A percentile compares a stretch with the other conserved stretches of the same genome.
Conservation (phyloP, 257 asterid species). For the Ophiorrhiza pumila region DNA sequence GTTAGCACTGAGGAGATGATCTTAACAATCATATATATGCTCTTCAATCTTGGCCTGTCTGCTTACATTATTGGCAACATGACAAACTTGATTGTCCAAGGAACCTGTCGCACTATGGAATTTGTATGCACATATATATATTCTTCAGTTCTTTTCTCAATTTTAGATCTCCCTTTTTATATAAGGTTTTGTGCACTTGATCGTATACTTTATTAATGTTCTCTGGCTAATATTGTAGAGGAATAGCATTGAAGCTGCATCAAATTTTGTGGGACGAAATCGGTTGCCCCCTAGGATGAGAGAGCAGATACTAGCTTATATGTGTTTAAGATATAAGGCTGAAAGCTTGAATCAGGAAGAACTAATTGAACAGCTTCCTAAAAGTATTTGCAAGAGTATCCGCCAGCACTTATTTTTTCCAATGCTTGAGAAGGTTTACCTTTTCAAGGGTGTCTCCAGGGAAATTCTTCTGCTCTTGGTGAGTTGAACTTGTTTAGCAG, state of each 20-base stretch:
- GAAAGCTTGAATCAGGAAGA: slow-evolving; percentile 83
- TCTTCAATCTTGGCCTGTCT: slow-evolving; percentile 75
- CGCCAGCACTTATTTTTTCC: slow-evolving; percentile 79
- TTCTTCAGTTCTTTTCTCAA: not conserved
- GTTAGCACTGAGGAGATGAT: slow-evolving; percentile 73
- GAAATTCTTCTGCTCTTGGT: slow-evolving; percentile 65
- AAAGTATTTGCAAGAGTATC: slow-evolving; percentile 65
- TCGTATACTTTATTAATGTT: not conserved
- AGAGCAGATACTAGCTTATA: slow-evolving; percentile 77
- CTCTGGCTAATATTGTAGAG: slow-evolving; percentile 40
- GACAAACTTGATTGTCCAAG: slow-evolving; percentile 91
- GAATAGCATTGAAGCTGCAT: slow-evolving; percentile 78
- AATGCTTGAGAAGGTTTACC: slow-evolving; percentile 59
- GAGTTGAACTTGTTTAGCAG: slow-evolving; percentile 8
- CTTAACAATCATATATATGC: slow-evolving; percentile 69
- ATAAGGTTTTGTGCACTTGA: not conserved
- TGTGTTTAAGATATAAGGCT: slow-evolving; percentile 81
- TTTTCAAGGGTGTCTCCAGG: slow-evolving; percentile 66
- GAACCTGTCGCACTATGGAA: slow-evolving; percentile 96
- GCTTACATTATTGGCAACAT: slow-evolving; percentile 93
- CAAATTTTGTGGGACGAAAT: slow-evolving; percentile 68
- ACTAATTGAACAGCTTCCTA: slow-evolving; percentile 77
- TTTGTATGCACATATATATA: slow-evolving; percentile 45
- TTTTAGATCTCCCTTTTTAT: not conserved
- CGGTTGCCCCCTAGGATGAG: slow-evolving; percentile 68